Base-by-base conservation (phyloP, 176 grass and related monocot genomes). In the Triticum monococcum region DNA sequence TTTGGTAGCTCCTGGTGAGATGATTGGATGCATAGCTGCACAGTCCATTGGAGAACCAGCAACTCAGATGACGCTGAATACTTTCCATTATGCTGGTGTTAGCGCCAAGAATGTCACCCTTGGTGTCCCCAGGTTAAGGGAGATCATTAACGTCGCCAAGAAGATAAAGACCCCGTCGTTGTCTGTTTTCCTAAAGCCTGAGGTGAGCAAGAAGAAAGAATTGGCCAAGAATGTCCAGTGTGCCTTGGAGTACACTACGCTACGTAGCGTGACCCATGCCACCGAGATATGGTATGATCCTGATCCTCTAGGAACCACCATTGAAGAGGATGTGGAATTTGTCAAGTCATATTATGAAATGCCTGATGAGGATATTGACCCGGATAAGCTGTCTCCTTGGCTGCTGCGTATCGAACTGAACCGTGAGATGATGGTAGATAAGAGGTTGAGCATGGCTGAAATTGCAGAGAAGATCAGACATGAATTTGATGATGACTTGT, bases 91-190 rank as follows among this genome's bases (percentile, higher is more conserved):
- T 96, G 97, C 94, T 90, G 94, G 97, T 96, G 97, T 99, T 41
- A 99, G 97, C 85, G 97, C 94, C n/a, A 99, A 99, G 92, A 99
- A 99, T 80, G 97, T 99, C 25, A 99, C 97, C 80, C 97, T 99
- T 93, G 92, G 97, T 43, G 97, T 99, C 84, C 97, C 97, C 37
- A 90, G 97, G 84, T 81, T 99, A 85, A 93, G 94, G 57, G 97
- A 99, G 81, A 99, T 99, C 87, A 99, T 96, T 80, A 99, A 99
- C 32, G 94, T 96, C 43, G 97, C 97, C 83, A 99, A 99, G 89
- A 99, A 99, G 86, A 96, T 96, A 54, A 98, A 98, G 80, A 98
- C 94, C 12, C 96, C 94, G 36, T 96, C 94, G 62, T 81, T 98
- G 22, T 96, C 97, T 81, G 97, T 98, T 79, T 98, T 87, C 84